Base-by-base conservation (phyloP, 1,284 basidiomycete genomes). In the Schizophyllum amplum region DNA sequence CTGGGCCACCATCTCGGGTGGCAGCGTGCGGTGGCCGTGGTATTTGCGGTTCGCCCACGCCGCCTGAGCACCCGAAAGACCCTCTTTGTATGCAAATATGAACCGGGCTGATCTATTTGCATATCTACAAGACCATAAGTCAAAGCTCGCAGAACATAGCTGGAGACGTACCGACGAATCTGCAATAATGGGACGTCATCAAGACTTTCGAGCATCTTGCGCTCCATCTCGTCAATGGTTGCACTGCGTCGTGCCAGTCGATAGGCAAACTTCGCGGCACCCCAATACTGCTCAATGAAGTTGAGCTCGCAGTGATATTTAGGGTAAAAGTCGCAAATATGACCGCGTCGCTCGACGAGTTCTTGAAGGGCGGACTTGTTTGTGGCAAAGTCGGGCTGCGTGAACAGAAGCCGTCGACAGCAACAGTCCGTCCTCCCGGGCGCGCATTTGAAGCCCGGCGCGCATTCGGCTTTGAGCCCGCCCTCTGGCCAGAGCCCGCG, bases 401-500 rank as follows among this genome's bases (percentile, higher is more conserved):
- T 64, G 53, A 65, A 68, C 4, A 70, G 53, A 17, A 66, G 15
- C 15, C 59, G 52, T 1, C 60, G 58, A 52, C 65, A 64, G 56
- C 65, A 67, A 52, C 62, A 67, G n/a, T 61, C 54, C 17, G 55
- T 63, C 49, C 17, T 13, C 25, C n/a, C 57, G 17, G 20, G 21
- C 13, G 53, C 53, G 53, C 62, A 64, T 50, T 62, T 62, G 26
- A 62, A 63, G 11, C 57, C 57, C n/a, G n/a, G n/a, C 25, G 49
- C 23, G 47, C 62, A 66, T 46, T 60, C 52, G 2, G 57, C 59
- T 51, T 51, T 52, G 5, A 64, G 53, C 0, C 62, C 57, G 7
- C 47, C 42, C 7, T 42, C 46, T 21, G 57, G 73, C 76, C 61
- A 81, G 71, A 71, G 62, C 1, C 68, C 67, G 5, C 64, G 60